Conservation (phyloP, 768 basidiomycete genomes). For the Mycena indigotica region DNA sequence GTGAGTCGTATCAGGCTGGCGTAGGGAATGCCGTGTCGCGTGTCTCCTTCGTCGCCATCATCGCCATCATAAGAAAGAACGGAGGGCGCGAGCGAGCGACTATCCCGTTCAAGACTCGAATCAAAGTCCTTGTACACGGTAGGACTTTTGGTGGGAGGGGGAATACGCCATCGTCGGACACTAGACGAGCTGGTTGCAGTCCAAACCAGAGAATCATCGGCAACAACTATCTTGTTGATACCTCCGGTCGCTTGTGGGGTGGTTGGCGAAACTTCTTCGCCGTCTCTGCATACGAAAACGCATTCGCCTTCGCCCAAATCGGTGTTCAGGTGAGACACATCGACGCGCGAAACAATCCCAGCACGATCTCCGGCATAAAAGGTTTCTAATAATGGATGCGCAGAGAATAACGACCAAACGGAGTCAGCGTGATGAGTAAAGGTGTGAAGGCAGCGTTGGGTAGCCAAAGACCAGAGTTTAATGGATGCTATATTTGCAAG, state of each 20-base stretch:
- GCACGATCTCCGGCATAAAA: slow-evolving; percentile 96
- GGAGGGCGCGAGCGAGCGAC: slow-evolving; percentile 22
- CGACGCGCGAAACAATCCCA: slow-evolving; percentile 89
- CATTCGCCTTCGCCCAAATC: slow-evolving; percentile 91
- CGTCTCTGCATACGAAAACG: slow-evolving; percentile 74
- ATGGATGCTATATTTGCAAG: slow-evolving; percentile 57
- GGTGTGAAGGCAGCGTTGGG: slow-evolving; percentile 91
- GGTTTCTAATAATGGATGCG: slow-evolving; percentile 79
- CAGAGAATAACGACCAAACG: slow-evolving; percentile 90
- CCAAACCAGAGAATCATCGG: slow-evolving; percentile 88
- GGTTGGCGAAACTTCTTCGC: slow-evolving; percentile 38
- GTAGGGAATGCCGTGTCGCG: slow-evolving; percentile 61
- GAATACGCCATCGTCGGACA: slow-evolving; percentile 81
- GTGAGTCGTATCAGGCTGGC: slow-evolving; percentile 69
- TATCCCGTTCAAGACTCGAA: slow-evolving; percentile 2
- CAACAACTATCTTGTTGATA: slow-evolving; percentile 79
- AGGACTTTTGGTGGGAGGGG: slow-evolving; percentile 32
- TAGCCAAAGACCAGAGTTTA: slow-evolving; percentile 91
- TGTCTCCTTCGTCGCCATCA: slow-evolving; percentile 28
- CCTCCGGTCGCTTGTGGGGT: slow-evolving; percentile 47
- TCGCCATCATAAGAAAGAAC: slow-evolving; percentile 23
- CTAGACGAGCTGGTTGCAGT: slow-evolving; percentile 84
- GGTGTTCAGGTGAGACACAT: slow-evolving; percentile 71
- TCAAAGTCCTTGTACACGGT: slow-evolving; percentile 6
- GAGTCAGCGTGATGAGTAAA: slow-evolving; percentile 94